Evolutionary conservation across 179 eudicot species (phyloP).

Genomic region (Beta lomatogona): DNA sequence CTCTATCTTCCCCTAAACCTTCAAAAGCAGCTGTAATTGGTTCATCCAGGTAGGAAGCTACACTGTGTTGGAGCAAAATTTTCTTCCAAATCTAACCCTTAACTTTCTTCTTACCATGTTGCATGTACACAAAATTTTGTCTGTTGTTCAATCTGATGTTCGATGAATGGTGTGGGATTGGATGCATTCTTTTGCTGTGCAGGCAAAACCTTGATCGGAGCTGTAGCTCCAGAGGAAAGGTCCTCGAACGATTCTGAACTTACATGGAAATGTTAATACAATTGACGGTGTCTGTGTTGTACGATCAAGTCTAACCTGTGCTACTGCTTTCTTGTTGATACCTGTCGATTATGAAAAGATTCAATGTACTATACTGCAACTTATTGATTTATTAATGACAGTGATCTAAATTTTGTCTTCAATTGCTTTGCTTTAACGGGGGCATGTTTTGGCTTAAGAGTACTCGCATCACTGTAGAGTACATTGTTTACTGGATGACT

Average conservation of each 20-base stretch:
- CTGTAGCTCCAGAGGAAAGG: slow-evolving; percentile 14
- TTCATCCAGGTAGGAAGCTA: slow-evolving; percentile 31
- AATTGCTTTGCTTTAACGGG: not conserved
- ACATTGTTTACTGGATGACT: not conserved
- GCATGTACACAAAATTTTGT: slow-evolving; percentile 2
- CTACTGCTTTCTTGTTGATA: slow-evolving; percentile 25
- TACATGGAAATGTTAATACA: slow-evolving; percentile 13
- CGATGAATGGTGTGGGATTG: slow-evolving; percentile 6
- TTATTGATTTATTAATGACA: slow-evolving; percentile 23
- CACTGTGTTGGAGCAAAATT: not conserved
- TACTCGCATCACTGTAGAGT: not conserved
- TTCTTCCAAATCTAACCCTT: slow-evolving; percentile 2
- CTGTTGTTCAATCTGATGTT: slow-evolving; percentile 6
- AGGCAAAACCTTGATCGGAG: slow-evolving; percentile 23
- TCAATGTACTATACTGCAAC: slow-evolving; percentile 22
- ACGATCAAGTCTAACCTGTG: slow-evolving; percentile 19
- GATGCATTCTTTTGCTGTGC: slow-evolving; percentile 28
- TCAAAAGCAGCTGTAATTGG: slow-evolving; percentile 25
- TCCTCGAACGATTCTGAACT: slow-evolving; percentile 23
- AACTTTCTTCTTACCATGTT: slow-evolving; percentile 8
- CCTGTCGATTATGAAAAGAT: slow-evolving; percentile 22
- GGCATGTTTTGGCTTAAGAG: not conserved
- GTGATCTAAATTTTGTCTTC: slow-evolving; percentile 17
- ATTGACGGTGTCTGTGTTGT: slow-evolving; percentile 20
- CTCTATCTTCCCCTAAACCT: slow-evolving; percentile 34